phyloP scores from a whole-genome alignment of 192 early-diverging fungal species.

The Chytriomyces hyalinus region DNA sequence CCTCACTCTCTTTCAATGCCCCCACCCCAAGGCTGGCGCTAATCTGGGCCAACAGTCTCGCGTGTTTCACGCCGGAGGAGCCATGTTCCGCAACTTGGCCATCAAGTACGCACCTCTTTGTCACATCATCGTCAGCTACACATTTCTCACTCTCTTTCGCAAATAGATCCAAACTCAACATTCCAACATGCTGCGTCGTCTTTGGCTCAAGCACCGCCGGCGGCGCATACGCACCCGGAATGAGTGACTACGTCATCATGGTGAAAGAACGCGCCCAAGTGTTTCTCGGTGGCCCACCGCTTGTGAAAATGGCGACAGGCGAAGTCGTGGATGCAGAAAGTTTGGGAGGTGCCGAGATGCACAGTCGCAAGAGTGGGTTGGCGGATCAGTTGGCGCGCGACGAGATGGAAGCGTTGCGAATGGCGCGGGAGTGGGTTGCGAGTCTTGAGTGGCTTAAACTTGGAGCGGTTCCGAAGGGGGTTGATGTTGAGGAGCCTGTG shows the following conservation, averaged over 20 bases:
- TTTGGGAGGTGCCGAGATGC: constrained; percentile 74
- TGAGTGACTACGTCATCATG: constrained; percentile 72
- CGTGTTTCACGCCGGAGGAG: constrained; percentile 71
- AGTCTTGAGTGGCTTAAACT: constrained; percentile 52
- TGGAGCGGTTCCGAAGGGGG: constrained; percentile 54
- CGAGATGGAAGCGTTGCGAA: constrained; percentile 65
- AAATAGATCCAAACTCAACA: constrained; percentile 60
- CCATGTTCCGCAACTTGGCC: constrained; percentile 64
- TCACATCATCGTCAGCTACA: background rate
- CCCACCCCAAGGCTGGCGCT: constrained; percentile 61
- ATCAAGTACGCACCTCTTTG: constrained; percentile 41
- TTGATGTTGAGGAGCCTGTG: constrained; percentile 61
- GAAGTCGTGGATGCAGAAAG: constrained; percentile 68
- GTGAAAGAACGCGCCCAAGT: constrained; percentile 73
- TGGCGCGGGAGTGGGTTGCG: constrained; percentile 68
- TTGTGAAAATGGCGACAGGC: constrained; percentile 74
- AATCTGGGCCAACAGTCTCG: constrained; percentile 69
- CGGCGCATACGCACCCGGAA: constrained; percentile 68
- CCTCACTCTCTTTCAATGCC: background rate
- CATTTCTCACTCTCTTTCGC: background rate
- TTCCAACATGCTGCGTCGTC: constrained; percentile 67
- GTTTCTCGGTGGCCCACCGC: constrained; percentile 70
- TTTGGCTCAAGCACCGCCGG: constrained; percentile 74
- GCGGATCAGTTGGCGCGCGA: constrained; percentile 68
- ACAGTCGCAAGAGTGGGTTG: constrained; percentile 66